Evolutionary conservation across 1,284 basidiomycete species (phyloP).

Genomic region (Moesziomyces parantarcticus): DNA sequence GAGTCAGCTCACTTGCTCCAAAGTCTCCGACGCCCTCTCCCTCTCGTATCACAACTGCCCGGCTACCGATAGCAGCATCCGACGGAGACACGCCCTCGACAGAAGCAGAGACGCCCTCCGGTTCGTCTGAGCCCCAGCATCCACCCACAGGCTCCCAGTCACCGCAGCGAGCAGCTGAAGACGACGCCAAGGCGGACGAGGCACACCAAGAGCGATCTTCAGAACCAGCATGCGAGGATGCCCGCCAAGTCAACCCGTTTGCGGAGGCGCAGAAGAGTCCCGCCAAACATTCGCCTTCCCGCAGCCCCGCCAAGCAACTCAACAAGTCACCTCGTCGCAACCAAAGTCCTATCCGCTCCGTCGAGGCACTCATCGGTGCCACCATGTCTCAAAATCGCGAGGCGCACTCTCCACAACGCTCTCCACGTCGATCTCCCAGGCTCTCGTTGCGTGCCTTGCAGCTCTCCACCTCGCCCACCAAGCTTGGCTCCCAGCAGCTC

Average conservation of each 20-base stretch:
- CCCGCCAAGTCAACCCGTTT: constrained; percentile 7
- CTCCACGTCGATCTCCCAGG: constrained; percentile 31
- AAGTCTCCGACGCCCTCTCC: neutral
- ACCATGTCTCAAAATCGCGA: constrained; percentile 30
- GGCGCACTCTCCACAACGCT: constrained; percentile 24
- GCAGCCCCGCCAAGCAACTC: constrained; percentile 24
- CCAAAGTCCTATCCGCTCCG: constrained; percentile 31
- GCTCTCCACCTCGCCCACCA: constrained; percentile 32
- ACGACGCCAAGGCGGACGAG: neutral
- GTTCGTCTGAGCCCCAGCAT: neutral
- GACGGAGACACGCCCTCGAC: neutral
- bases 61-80: neutral
- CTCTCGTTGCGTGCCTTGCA: constrained; percentile 32
- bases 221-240: neutral
- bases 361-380: constrained; percentile 40
- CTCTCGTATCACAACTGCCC: neutral
- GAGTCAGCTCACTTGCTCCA: constrained; percentile 1
- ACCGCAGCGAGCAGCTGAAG: neutral
- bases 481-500: constrained; percentile 5
- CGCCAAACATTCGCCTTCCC: neutral
- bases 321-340: constrained; percentile 9
- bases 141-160: neutral
- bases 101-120: neutral
- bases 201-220: neutral
- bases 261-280: constrained; percentile 8